These are phyloP conservation scores for Neurospora hispaniola DNA, from an alignment of 495 filamentous ascomycete genomes.

Conservation along the genomic window DNA sequence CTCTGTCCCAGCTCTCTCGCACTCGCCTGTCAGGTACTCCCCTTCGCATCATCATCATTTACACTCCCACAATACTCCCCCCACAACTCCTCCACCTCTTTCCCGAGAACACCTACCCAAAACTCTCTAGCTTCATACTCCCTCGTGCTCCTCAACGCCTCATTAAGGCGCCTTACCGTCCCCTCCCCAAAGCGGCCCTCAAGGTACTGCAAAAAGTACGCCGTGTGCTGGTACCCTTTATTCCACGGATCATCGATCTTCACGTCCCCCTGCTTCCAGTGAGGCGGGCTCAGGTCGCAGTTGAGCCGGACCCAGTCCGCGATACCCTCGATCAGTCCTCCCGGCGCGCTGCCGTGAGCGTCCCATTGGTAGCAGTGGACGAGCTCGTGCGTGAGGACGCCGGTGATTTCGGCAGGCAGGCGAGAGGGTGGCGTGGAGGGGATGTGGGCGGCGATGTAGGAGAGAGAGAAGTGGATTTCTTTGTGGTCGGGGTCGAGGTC, in stretches of 20 bases:
- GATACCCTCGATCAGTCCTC: conserved; percentile 82
- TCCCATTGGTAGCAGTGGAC: conserved; percentile 94
- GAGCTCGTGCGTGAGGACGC: conserved; percentile 84
- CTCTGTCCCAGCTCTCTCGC: neutral
- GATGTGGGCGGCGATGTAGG: conserved; percentile 51
- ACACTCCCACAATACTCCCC: conserved; percentile 44
- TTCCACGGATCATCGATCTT: conserved; percentile 52
- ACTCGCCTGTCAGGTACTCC: neutral
- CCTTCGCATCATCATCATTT: neutral
- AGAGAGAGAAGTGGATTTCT: conserved; percentile 79
- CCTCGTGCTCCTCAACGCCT: conserved; percentile 44
- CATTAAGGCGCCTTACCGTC: conserved; percentile 65
- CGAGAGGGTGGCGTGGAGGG: conserved; percentile 18
- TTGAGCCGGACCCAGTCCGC: conserved; percentile 87
- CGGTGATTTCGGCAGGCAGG: conserved; percentile 56
- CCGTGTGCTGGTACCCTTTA: conserved; percentile 84
- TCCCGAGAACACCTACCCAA: conserved; percentile 61
- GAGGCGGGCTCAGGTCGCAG: conserved; percentile 62
- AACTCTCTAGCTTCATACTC: conserved; percentile 50
- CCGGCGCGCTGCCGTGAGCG: conserved; percentile 50
- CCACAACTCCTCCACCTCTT: conserved; percentile 59
- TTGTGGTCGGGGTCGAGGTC: conserved; percentile 86
- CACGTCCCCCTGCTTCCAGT: conserved; percentile 56
- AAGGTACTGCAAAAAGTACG: conserved; percentile 77
- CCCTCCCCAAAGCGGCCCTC: conserved; percentile 55